These are phyloP conservation scores for Pachysandra terminalis DNA, from an alignment of 164 flowering plant genomes.

Conservation along the genomic window DNA sequence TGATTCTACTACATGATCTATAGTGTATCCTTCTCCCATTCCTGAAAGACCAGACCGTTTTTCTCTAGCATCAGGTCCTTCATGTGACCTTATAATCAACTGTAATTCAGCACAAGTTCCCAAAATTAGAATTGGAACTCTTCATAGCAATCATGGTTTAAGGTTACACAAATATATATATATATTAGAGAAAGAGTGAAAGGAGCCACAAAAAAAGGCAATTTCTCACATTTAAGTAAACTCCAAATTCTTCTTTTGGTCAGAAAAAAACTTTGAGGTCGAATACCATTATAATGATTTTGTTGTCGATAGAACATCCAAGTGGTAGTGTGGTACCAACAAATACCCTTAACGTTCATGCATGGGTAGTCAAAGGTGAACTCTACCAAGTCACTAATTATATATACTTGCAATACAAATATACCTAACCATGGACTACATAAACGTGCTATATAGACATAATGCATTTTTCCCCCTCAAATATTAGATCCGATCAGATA, in stretches of 20 bases:
- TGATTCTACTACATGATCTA: slow-evolving; percentile 90
- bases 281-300: too few relatives aligned
- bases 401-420: neutral
- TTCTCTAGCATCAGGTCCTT: slow-evolving; percentile 99
- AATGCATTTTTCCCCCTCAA: neutral
- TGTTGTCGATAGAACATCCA: too few relatives aligned
- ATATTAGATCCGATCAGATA: neutral
- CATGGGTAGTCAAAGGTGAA: too few relatives aligned
- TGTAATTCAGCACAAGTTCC: slow-evolving; percentile 28
- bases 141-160: neutral
- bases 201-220: too few relatives aligned
- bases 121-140: slow-evolving; percentile 11
- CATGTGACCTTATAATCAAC: slow-evolving; percentile 97
- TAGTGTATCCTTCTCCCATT: slow-evolving; percentile 86
- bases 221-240: too few relatives aligned
- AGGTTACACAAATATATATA: too few relatives aligned
- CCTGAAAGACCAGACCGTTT: slow-evolving; percentile 72
- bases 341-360: too few relatives aligned
- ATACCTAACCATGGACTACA: neutral
- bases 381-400: neutral
- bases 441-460: too few relatives aligned
- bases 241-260: too few relatives aligned
- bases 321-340: too few relatives aligned
- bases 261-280: too few relatives aligned
- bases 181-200: neutral